Percentiles rank a stretch among this genome's conserved stretches.
Conservation (phyloP, 2,329 filamentous ascomycete genomes). For the Nigrospora sphaerica region DNA sequence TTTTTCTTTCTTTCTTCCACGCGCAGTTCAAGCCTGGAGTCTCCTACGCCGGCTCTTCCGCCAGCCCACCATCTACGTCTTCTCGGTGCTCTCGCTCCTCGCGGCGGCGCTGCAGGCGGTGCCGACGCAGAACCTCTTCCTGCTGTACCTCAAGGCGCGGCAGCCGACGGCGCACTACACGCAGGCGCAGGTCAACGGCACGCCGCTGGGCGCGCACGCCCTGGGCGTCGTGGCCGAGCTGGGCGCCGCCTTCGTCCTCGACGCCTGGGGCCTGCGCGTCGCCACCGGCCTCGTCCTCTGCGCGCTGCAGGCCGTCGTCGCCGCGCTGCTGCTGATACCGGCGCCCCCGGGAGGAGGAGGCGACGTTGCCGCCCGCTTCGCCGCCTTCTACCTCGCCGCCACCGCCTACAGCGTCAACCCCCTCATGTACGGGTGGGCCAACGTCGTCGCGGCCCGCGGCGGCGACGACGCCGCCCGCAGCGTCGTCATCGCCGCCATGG, state of each 20-base stretch:
- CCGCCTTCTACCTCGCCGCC: background rate
- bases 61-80: slow-evolving; percentile 1
- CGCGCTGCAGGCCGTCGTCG: background rate
- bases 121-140: background rate
- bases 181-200: background rate
- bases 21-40: background rate
- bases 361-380: background rate
- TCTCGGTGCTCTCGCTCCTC: background rate
- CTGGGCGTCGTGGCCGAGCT: slow-evolving; percentile 1
- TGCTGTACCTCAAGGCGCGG: background rate
- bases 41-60: background rate
- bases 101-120: background rate
- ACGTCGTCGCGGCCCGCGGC: background rate
- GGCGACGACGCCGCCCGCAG: background rate
- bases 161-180: background rate
- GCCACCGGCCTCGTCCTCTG: background rate
- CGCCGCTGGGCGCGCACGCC: background rate
- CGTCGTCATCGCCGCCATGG: background rate
- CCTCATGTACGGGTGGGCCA: background rate
- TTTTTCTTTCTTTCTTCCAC: background rate
- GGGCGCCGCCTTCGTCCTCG: background rate
- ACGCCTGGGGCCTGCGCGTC: background rate
- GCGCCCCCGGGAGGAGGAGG: background rate
- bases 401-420: background rate
- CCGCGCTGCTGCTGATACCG: background rate